Evolutionary conservation across 805 yeast genomes (phyloP).

Genomic region (Metschnikowia rubicola): DNA sequence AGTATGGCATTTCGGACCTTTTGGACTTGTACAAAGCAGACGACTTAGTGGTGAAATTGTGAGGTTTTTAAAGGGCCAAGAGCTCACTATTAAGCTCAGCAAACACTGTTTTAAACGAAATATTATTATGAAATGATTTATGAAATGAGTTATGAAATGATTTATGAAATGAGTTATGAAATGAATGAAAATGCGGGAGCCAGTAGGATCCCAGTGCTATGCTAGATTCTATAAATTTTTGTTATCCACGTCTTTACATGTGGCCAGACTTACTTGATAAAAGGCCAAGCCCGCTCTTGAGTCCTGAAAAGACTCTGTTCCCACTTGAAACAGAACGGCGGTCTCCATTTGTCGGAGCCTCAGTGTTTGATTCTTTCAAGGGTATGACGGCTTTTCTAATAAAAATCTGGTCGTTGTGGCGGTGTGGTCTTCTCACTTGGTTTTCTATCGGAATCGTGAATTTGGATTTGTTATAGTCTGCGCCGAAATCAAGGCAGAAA

Average conservation of each 20-base stretch:
- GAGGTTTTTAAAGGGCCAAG: not conserved
- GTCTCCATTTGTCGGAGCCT: not conserved
- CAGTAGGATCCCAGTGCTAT: too few relatives aligned
- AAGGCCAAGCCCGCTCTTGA: not conserved
- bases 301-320: not conserved
- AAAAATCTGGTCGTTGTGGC: not conserved
- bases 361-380: too few relatives aligned
- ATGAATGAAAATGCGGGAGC: too few relatives aligned
- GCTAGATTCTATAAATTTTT: too few relatives aligned
- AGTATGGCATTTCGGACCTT: slow-evolving; percentile 63
- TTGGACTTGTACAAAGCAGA: slow-evolving; percentile 27
- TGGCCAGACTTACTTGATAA: not conserved
- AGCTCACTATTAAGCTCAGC: too few relatives aligned
- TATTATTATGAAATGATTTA: too few relatives aligned
- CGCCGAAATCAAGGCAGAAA: slow-evolving; percentile 16
- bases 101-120: too few relatives aligned
- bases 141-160: too few relatives aligned
- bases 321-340: slow-evolving; percentile 1
- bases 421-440: not conserved
- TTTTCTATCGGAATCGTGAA: slow-evolving; percentile 16
- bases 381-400: not conserved
- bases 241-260: too few relatives aligned
- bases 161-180: too few relatives aligned
- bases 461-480: slow-evolving; percentile 19
- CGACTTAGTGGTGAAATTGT: slow-evolving; percentile 37